phyloP scores from a whole-genome alignment of 768 basidiomycete species.

The Lentinula sp. region DNA sequence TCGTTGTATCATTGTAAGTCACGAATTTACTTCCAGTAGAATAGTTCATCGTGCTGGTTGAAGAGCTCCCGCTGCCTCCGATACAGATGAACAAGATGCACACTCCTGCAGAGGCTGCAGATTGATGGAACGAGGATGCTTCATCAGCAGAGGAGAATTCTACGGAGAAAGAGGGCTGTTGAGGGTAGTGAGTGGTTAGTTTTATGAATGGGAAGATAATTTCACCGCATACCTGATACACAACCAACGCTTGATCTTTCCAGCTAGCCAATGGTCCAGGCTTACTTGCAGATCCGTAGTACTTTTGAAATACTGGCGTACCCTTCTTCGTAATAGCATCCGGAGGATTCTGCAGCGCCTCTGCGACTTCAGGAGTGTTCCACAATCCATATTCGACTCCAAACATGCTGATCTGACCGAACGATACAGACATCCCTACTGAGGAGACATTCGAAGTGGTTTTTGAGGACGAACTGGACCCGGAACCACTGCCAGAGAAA shows the following conservation, averaged over 20 bases:
- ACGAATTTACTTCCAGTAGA: neutral
- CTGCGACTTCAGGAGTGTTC: neutral
- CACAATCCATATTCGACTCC: neutral
- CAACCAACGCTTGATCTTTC: conserved; percentile 4
- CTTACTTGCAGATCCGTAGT: neutral
- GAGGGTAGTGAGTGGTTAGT: neutral
- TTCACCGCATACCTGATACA: neutral
- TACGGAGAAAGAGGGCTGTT: neutral
- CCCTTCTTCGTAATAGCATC: neutral
- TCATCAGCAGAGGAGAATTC: neutral
- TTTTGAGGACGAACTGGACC: neutral
- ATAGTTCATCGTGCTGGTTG: neutral
- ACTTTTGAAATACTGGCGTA: neutral
- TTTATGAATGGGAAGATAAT: neutral
- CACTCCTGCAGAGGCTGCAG: neutral
- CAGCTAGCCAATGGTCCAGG: conserved; percentile 2
- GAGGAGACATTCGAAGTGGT: neutral
- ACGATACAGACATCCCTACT: neutral
- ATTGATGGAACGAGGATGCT: neutral
- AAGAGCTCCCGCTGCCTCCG: neutral
- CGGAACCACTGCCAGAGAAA: neutral
- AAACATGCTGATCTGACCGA: neutral
- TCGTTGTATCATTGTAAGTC: conserved; percentile 4
- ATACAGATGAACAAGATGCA: conserved; percentile 5
- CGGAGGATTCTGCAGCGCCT: neutral